Conservation (phyloP, 768 basidiomycete species). For the Lactarius hengduanensis region DNA sequence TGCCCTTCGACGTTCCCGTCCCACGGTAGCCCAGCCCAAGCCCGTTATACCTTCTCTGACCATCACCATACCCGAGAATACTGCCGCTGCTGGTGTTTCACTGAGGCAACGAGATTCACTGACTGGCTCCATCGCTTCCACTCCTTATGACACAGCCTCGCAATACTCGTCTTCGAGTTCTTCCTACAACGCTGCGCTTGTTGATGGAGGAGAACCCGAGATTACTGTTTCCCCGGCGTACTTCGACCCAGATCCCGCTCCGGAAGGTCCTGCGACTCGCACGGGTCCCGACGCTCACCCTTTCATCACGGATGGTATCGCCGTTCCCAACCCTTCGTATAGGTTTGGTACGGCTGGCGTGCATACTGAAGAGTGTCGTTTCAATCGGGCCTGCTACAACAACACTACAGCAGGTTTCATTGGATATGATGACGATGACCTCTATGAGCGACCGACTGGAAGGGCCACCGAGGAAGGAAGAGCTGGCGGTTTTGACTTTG, state of each 20-base stretch:
- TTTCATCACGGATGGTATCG: conserved; percentile 27
- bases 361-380: conserved; percentile 28
- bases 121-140: conserved; percentile 21
- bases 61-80: conserved; percentile 19
- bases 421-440: conserved; percentile 34
- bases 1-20: conserved; percentile 16
- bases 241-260: conserved; percentile 45
- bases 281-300: conserved; percentile 37
- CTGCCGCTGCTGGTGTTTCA: conserved; percentile 1
- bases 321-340: conserved; percentile 19
- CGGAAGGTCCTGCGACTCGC: conserved; percentile 46
- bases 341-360: conserved; percentile 21
- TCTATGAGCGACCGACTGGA: conserved; percentile 17
- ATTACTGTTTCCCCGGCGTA: conserved; percentile 43
- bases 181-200: conserved; percentile 16
- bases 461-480: conserved; percentile 23
- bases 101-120: conserved; percentile 18
- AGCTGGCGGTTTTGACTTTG: conserved; percentile 38
- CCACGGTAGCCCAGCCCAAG: background rate
- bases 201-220: conserved; percentile 21
- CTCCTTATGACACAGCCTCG: conserved; percentile 21
- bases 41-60: background rate
- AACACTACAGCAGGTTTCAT: conserved; percentile 37
- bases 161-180: conserved; percentile 21
- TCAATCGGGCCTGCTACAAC: conserved; percentile 27